Evolutionary conservation across 2,329 filamentous ascomycete genomes (phyloP), one percentile per base, ranked within the genome.

Genomic region (Colletotrichum cereale): DNA sequence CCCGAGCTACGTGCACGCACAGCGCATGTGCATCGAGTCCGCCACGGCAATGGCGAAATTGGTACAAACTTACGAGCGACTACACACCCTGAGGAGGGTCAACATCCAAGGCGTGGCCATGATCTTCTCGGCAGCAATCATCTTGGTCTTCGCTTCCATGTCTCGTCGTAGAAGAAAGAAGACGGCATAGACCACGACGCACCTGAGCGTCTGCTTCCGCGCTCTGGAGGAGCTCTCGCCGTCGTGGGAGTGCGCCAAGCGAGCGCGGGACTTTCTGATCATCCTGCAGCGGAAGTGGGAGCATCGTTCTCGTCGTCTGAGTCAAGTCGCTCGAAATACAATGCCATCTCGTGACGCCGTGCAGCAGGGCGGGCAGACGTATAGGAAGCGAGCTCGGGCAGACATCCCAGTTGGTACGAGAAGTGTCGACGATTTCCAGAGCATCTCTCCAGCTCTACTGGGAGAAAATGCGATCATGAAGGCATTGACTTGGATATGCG

Each of bases 221-320:
- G 76, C 77, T 1, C 62, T 78, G 0, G 76, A 77, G 5, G 75
- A 76, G 34, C 34, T 71, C 2, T 67, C 64, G 16, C n/a, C 56
- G 8, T 47, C 57, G 21, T 77, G 76, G 76, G 76, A 77, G 56
- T 76, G 72, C 62, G 75, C 76, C 8, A 77, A 76, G 64, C 62
- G 73, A 5, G 69, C 75, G 1, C 72, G 73, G 16, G 76, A 76
- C 44, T 77, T 77, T 21, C 66, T 78, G 2, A 53, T 74, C 6
- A 31, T 77, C 44, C 38, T 77, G n/a, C 76, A 77, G 40, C 70
- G 76, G 2, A 58, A 71, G 42, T 67, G 64, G 64, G 64, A 67
- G 52, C 29, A 62, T 6, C 42, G 38, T 3, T 67, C 64, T 12
- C 29, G 68, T 5, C 40, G 56, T 10, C 36, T 60, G 36, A 53